Conservation (phyloP, 495 filamentous ascomycete species). For the Neurospora cerealis region DNA sequence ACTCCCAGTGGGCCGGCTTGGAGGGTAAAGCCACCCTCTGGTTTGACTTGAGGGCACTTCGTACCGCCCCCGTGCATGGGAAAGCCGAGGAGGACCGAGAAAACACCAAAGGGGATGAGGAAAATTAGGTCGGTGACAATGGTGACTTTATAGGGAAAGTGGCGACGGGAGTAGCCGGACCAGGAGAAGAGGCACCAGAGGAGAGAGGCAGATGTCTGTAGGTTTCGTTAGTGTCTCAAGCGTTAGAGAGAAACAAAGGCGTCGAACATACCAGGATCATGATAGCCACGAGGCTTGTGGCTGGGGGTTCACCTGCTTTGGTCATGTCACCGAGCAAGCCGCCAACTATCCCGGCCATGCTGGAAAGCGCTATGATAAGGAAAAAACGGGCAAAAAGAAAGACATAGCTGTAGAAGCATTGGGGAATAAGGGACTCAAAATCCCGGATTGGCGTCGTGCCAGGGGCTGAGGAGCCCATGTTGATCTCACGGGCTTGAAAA, state of each 20-base stretch:
- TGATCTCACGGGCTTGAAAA: background rate
- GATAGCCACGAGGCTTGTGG: constrained; percentile 58
- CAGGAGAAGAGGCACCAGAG: constrained; percentile 67
- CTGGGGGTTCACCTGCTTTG: constrained; percentile 47
- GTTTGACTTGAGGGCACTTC: background rate
- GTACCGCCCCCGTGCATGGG: constrained; percentile 50
- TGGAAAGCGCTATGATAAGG: constrained; percentile 38
- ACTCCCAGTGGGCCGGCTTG: background rate
- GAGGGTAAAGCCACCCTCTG: background rate
- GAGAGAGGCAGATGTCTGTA: constrained; percentile 61
- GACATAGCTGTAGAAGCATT: background rate
- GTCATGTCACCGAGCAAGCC: constrained; percentile 72
- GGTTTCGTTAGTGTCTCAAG: constrained; percentile 4
- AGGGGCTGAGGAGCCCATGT: background rate
- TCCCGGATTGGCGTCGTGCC: background rate
- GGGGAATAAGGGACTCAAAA: background rate
- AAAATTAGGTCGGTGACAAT: constrained; percentile 54
- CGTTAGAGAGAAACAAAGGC: background rate
- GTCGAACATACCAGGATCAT: constrained; percentile 54
- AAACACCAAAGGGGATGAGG: constrained; percentile 61
- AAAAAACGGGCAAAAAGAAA: background rate
- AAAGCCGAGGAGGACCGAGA: constrained; percentile 62
- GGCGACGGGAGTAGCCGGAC: constrained; percentile 66
- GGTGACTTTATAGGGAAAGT: constrained; percentile 62
- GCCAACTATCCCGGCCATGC: constrained; percentile 65